Conservation (phyloP, 805 yeast genomes). For the Cyberlindnera mrakii region DNA sequence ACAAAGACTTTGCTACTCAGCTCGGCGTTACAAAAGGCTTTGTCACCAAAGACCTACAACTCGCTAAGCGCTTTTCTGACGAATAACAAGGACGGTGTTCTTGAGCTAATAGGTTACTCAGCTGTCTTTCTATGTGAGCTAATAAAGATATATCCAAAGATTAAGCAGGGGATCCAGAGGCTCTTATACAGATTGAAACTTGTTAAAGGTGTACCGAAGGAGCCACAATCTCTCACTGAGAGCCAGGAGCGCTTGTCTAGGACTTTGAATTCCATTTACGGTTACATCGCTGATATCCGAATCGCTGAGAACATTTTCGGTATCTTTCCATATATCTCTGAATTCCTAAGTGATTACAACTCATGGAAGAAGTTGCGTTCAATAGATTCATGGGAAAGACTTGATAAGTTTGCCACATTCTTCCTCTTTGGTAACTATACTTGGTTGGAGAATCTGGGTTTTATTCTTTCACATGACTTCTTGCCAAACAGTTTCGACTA, state of each 20-base stretch:
- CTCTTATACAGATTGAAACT: constrained; percentile 9
- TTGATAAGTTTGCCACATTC: constrained; percentile 10
- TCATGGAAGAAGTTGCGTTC: constrained; percentile 7
- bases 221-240: constrained; percentile 3
- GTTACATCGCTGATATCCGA: constrained; percentile 16
- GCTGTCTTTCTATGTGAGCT: constrained; percentile 10
- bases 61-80: constrained; percentile 7
- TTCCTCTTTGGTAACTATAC: constrained; percentile 12
- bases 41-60: constrained; percentile 1
- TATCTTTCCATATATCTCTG: constrained; percentile 14
- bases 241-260: constrained; percentile 4
- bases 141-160: constrained; percentile 13
- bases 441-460: constrained; percentile 18
- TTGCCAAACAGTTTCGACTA: constrained; percentile 8
- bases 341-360: constrained; percentile 12
- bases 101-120: constrained; percentile 13
- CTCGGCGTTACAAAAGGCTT: too few relatives aligned
- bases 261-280: constrained; percentile 10
- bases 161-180: constrained; percentile 8
- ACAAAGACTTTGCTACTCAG: too few relatives aligned
- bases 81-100: constrained; percentile 10
- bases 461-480: constrained; percentile 14
- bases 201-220: neutral
- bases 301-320: constrained; percentile 16
- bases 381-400: constrained; percentile 5